Evolutionary conservation across 1,139 yeast species (phyloP).

Genomic region (Suhomyces taliae): DNA sequence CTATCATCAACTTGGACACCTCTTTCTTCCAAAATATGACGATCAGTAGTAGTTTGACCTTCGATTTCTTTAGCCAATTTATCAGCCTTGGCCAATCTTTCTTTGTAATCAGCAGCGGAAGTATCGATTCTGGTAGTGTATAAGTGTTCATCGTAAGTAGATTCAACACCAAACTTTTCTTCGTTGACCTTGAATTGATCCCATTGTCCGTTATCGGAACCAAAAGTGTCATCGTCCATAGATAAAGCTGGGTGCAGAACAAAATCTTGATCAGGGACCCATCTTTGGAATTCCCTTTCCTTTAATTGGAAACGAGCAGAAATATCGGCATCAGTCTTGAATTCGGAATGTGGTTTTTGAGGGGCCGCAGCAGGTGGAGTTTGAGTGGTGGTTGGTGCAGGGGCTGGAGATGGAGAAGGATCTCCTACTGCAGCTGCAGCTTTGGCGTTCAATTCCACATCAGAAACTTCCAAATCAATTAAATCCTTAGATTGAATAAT

Average conservation of each 20-base stretch:
- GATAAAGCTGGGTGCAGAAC: slow-evolving; percentile 28
- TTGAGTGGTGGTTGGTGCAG: background rate
- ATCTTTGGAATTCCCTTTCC: slow-evolving; percentile 76
- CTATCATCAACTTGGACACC: slow-evolving; percentile 75
- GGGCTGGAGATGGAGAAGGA: slow-evolving; percentile 1
- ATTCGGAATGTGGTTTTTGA: slow-evolving; percentile 24
- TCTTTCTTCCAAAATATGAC: slow-evolving; percentile 90
- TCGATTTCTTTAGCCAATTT: slow-evolving; percentile 82
- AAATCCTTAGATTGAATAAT: slow-evolving; percentile 61
- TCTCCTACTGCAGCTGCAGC: background rate
- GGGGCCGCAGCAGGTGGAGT: slow-evolving; percentile 4
- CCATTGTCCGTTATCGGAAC: slow-evolving; percentile 52
- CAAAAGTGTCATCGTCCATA: slow-evolving; percentile 42
- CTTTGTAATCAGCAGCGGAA: slow-evolving; percentile 69
- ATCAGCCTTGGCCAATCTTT: slow-evolving; percentile 70
- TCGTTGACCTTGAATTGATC: slow-evolving; percentile 93
- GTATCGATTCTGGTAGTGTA: slow-evolving; percentile 86
- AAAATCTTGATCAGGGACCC: slow-evolving; percentile 71
- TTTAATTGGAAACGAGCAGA: slow-evolving; percentile 47
- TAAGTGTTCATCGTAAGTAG: slow-evolving; percentile 83
- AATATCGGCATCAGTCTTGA: slow-evolving; percentile 86
- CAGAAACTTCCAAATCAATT: slow-evolving; percentile 55
- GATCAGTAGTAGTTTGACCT: slow-evolving; percentile 62
- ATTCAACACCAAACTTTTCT: slow-evolving; percentile 82
- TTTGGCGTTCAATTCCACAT: slow-evolving; percentile 30